These are phyloP conservation scores for Cryphonectria nitschkei DNA, from an alignment of 2,329 filamentous ascomycete species.

Conservation along the genomic window DNA sequence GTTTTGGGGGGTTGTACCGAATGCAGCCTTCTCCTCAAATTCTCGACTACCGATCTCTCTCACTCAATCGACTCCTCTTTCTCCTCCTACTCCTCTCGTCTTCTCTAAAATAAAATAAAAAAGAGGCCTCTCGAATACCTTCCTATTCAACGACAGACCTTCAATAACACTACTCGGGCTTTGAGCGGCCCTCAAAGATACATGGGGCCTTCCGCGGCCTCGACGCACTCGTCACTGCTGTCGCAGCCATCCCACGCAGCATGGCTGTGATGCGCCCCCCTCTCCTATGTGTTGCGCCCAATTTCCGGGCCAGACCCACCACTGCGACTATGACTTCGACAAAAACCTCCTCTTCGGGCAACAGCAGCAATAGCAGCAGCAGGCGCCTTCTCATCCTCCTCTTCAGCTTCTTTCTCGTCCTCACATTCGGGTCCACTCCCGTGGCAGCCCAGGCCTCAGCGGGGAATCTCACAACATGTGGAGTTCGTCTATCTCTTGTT, in stretches of 20 bases:
- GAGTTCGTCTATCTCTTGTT: slow-evolving; percentile 13
- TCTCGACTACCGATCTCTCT: neutral
- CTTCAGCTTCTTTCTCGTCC: slow-evolving; percentile 12
- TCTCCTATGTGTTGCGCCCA: neutral
- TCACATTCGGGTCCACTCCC: slow-evolving; percentile 7
- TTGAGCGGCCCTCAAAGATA: neutral
- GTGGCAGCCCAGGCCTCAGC: slow-evolving; percentile 19
- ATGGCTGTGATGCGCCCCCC: neutral
- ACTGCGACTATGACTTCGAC: neutral
- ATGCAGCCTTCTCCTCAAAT: neutral
- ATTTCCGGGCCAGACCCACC: neutral
- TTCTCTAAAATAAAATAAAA: too few relatives aligned
- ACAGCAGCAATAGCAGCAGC: neutral
- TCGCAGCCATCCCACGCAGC: neutral
- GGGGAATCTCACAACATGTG: slow-evolving; percentile 17
- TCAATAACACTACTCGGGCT: neutral
- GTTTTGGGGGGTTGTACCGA: neutral
- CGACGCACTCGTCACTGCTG: neutral
- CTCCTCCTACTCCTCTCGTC: too few relatives aligned
- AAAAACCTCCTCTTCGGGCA: neutral
- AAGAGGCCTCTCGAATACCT: too few relatives aligned
- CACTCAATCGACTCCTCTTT: neutral
- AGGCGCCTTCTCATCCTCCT: neutral
- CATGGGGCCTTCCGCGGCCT: neutral
- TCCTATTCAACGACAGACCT: too few relatives aligned